Conservation (phyloP, 306 rosid genomes). For the Cucumis cinereus region DNA sequence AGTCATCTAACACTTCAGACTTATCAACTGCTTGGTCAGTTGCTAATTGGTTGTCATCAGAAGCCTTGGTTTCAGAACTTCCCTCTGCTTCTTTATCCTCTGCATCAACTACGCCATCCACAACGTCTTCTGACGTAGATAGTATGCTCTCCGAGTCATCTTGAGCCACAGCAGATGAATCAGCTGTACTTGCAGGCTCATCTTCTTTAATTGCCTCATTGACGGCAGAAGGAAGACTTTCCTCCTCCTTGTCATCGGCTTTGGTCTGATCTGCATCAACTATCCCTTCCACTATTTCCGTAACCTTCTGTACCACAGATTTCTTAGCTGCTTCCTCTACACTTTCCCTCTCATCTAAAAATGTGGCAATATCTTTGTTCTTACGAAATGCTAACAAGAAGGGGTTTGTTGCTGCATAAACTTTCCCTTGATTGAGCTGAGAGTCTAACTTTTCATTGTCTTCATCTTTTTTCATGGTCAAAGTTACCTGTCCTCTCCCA, state of each 20-base stretch:
- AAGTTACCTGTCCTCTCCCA: constrained; percentile 68
- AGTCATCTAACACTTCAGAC: constrained; percentile 21
- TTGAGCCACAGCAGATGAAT: constrained; percentile 15
- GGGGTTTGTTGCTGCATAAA: constrained; percentile 71
- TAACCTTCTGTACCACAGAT: constrained; percentile 20
- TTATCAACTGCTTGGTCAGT: constrained; percentile 13
- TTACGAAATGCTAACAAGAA: constrained; percentile 78
- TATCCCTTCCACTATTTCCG: constrained; percentile 30
- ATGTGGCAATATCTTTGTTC: constrained; percentile 72
- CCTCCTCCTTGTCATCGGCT: constrained; percentile 14
- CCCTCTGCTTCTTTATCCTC: constrained; percentile 26
- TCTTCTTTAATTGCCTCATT: constrained; percentile 23
- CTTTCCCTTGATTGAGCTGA: constrained; percentile 33
- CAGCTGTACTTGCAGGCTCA: constrained; percentile 21
- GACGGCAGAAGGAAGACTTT: constrained; percentile 19
- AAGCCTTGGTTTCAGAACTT: constrained; percentile 26
- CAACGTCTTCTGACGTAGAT: constrained; percentile 14
- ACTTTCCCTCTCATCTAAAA: constrained; percentile 70
- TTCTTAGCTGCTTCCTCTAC: constrained; percentile 24
- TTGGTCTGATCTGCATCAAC: constrained; percentile 22
- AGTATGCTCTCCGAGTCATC: constrained; percentile 9
- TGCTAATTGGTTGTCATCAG: neutral
- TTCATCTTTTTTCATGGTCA: constrained; percentile 95
- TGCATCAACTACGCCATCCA: constrained; percentile 14
- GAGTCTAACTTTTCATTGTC: constrained; percentile 24